Conservation (phyloP, 306 rosid species). For the Abrus pulchellus region DNA sequence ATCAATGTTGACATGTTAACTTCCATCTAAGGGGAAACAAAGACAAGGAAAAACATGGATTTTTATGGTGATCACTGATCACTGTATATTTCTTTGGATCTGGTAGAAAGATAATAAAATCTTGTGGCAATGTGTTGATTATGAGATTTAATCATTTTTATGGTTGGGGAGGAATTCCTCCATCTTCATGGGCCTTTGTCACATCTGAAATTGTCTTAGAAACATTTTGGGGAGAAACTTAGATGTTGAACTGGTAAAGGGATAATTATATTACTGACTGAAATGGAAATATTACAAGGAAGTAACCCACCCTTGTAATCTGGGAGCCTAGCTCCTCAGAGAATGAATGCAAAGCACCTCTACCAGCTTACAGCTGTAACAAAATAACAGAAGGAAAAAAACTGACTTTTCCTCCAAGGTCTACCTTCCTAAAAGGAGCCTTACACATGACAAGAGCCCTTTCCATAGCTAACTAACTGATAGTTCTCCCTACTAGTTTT, state of each 20-base stretch:
- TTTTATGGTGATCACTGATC: slow-evolving; percentile 1
- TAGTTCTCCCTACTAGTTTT: neutral
- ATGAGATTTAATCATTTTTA: neutral
- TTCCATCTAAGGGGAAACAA: slow-evolving; percentile 4
- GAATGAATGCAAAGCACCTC: no score
- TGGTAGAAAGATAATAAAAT: neutral
- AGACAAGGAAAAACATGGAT: neutral
- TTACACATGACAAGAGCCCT: no score
- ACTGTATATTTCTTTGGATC: neutral
- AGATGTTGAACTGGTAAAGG: neutral
- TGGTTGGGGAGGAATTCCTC: neutral
- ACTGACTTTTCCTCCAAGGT: no score
- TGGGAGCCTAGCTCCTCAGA: no score
- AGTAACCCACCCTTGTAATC: no score
- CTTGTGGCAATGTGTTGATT: neutral
- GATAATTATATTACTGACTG: no score
- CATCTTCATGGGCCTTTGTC: neutral
- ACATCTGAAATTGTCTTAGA: neutral
- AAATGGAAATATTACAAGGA: no score
- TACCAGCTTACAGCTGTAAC: no score
- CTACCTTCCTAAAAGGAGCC: no score
- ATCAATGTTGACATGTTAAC: neutral
- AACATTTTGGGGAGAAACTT: neutral
- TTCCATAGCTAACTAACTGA: neutral
- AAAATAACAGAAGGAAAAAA: no score